Conservation (phyloP, 2,329 filamentous ascomycete genomes). For the Huntiella savannae region DNA sequence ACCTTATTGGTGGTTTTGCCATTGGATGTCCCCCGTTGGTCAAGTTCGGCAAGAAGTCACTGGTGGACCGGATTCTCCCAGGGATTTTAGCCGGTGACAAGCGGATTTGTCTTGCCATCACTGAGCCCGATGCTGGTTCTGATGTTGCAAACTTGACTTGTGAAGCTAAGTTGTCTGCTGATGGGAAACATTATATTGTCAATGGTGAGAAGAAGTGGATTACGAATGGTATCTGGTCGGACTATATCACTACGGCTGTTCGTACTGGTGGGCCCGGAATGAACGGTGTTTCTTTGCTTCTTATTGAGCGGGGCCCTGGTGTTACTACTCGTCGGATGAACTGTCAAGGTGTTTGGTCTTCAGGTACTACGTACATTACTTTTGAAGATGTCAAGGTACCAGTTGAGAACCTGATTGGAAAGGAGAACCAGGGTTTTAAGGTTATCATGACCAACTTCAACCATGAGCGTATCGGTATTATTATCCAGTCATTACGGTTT, state of each 20-base stretch:
- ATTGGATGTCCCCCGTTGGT: slow-evolving; percentile 84
- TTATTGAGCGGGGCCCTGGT: slow-evolving; percentile 79
- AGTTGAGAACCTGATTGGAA: slow-evolving; percentile 95
- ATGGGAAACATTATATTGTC: slow-evolving; percentile 98
- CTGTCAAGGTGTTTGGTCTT: slow-evolving; percentile 93
- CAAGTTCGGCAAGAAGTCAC: slow-evolving; percentile 72
- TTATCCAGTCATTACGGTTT: slow-evolving; percentile 94
- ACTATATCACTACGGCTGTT: slow-evolving; percentile 96
- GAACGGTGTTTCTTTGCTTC: slow-evolving; percentile 76
- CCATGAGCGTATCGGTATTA: slow-evolving; percentile 96
- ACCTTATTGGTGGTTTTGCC: slow-evolving; percentile 86
- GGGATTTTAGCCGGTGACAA: slow-evolving; percentile 82
- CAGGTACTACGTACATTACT: slow-evolving; percentile 89
- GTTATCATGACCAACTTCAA: slow-evolving; percentile 99
- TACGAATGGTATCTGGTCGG: slow-evolving; percentile 89
- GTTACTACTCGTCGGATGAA: slow-evolving; percentile 93
- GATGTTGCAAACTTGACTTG: slow-evolving; percentile 92
- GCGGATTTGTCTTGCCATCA: slow-evolving; percentile 93
- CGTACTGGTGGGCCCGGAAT: slow-evolving; percentile 76
- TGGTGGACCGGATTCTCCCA: slow-evolving; percentile 75
- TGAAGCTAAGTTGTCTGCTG: slow-evolving; percentile 83
- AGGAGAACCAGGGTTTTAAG: slow-evolving; percentile 90
- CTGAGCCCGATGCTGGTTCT: slow-evolving; percentile 83
- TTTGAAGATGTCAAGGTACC: slow-evolving; percentile 99
- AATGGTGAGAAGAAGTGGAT: slow-evolving; percentile 99